These are phyloP conservation scores for Trametes cubensis DNA, from an alignment of 768 basidiomycete species.

Conservation along the genomic window DNA sequence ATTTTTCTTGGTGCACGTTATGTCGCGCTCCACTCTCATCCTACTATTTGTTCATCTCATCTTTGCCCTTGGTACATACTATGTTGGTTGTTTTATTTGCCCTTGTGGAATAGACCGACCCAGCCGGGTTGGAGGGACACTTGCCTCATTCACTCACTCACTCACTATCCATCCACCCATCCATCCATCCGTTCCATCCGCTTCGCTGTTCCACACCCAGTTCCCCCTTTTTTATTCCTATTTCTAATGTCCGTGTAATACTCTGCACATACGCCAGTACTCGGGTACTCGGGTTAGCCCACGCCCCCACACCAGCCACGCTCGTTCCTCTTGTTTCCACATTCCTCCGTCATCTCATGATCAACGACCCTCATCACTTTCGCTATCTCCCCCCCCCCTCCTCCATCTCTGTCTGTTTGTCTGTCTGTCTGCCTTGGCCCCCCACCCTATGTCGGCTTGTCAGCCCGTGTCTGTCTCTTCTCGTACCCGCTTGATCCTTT, in stretches of 20 bases:
- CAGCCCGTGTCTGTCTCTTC: not conserved
- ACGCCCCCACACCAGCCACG: constrained; percentile 3
- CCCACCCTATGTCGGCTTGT: not conserved
- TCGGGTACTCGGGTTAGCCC: too few relatives aligned
- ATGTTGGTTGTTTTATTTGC: constrained; percentile 6
- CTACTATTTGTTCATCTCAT: constrained; percentile 14
- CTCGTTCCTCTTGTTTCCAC: constrained; percentile 12
- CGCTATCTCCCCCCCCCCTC: not conserved
- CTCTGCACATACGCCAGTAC: constrained; percentile 22
- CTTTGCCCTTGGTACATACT: constrained; percentile 21
- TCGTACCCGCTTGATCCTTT: not conserved
- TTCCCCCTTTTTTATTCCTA: constrained; percentile 32
- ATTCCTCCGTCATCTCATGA: not conserved
- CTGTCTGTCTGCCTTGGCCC: not conserved
- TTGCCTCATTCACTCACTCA: not conserved
- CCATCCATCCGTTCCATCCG: not conserved
- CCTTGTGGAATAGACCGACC: constrained; percentile 20
- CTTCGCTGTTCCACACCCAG: constrained; percentile 2
- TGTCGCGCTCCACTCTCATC: constrained; percentile 17
- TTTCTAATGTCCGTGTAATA: constrained; percentile 34
- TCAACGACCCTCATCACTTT: not conserved
- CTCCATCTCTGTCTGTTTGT: too few relatives aligned
- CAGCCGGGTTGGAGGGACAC: constrained; percentile 16
- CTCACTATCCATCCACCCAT: not conserved
- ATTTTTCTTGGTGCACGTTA: constrained; percentile 7